Conservation (phyloP, 768 basidiomycete genomes). For the Boletus reticulatus region DNA sequence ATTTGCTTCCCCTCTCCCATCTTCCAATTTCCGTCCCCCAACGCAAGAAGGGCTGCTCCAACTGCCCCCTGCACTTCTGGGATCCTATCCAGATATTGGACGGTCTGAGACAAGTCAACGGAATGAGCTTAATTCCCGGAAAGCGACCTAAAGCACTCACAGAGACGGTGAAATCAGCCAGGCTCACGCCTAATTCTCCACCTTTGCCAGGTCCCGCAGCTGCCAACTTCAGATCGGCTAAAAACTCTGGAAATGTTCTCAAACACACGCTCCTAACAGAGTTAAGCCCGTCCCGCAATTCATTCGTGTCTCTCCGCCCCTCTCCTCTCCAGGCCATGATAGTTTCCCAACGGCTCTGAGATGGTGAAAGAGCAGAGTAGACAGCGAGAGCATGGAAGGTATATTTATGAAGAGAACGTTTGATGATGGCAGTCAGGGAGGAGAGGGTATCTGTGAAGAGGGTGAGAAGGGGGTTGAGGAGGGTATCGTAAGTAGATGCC, state of each 20-base stretch:
- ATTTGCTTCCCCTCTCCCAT: conserved; percentile 83
- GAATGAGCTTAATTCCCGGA: not conserved
- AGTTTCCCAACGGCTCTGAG: conserved; percentile 67
- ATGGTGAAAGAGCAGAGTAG: conserved; percentile 54
- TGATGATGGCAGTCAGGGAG: conserved; percentile 63
- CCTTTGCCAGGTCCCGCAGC: conserved; percentile 46
- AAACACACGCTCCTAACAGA: conserved; percentile 66
- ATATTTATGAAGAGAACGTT: conserved; percentile 74
- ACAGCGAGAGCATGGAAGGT: conserved; percentile 77
- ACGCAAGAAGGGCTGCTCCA: conserved; percentile 58
- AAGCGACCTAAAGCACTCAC: conserved; percentile 34
- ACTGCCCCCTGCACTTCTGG: conserved; percentile 71
- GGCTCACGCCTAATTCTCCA: conserved; percentile 59
- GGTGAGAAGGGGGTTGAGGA: conserved; percentile 61
- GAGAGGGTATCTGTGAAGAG: conserved; percentile 66
- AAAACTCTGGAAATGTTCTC: conserved; percentile 80
- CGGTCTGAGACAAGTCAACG: conserved; percentile 44
- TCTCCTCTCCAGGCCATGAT: conserved; percentile 53
- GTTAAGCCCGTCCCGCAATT: conserved; percentile 68
- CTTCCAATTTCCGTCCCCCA: conserved; percentile 90
- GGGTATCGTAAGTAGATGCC: conserved; percentile 55
- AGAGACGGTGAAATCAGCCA: conserved; percentile 58
- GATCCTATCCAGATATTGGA: conserved; percentile 65
- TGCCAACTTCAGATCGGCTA: conserved; percentile 74
- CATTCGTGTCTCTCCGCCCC: conserved; percentile 52